Percentiles rank a stretch among this genome's conserved stretches.
These are phyloP conservation scores for Schizonepeta tenuifolia DNA, from an alignment of 257 asterid genomes.

Conservation along the genomic window DNA sequence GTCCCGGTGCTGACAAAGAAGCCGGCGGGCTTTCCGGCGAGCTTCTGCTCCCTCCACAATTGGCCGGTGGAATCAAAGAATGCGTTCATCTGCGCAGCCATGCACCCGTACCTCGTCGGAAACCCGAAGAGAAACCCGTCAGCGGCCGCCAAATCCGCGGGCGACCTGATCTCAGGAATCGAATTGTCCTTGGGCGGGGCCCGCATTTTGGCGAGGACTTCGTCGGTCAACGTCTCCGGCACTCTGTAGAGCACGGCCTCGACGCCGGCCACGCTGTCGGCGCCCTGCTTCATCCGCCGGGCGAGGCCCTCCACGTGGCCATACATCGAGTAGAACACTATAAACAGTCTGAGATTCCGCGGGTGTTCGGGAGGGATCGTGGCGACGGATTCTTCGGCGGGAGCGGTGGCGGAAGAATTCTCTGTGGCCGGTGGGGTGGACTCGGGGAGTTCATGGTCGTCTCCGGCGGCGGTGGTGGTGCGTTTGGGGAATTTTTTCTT, in stretches of 20 bases:
- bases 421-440: conserved; percentile 31
- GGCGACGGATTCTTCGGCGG: conserved; percentile 17
- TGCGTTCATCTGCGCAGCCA: conserved; percentile 99
- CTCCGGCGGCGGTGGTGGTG: conserved; percentile 37
- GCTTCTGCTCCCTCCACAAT: conserved; percentile 86
- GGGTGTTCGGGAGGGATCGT: conserved; percentile 31
- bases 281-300: conserved; percentile 83
- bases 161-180: conserved; percentile 62
- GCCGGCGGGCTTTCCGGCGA: conserved; percentile 97
- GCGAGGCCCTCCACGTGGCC: conserved; percentile 96
- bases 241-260: conserved; percentile 77
- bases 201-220: conserved; percentile 65
- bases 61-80: conserved; percentile 89
- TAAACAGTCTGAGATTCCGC: conserved; percentile 53
- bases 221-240: conserved; percentile 78
- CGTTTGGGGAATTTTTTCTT: conserved; percentile 51
- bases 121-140: conserved; percentile 91
- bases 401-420: not conserved
- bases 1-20: conserved; percentile 98
- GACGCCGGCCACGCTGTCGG: conserved; percentile 67
- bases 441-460: conserved; percentile 33
- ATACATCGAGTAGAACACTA: conserved; percentile 93
- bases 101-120: conserved; percentile 88
- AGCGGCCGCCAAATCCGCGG: conserved; percentile 61
- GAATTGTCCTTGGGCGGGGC: conserved; percentile 78